Percentiles rank a stretch among this genome's conserved stretches.
These are phyloP conservation scores for Colletotrichum scovillei DNA, from an alignment of 2,329 filamentous ascomycete species.

Conservation along the genomic window DNA sequence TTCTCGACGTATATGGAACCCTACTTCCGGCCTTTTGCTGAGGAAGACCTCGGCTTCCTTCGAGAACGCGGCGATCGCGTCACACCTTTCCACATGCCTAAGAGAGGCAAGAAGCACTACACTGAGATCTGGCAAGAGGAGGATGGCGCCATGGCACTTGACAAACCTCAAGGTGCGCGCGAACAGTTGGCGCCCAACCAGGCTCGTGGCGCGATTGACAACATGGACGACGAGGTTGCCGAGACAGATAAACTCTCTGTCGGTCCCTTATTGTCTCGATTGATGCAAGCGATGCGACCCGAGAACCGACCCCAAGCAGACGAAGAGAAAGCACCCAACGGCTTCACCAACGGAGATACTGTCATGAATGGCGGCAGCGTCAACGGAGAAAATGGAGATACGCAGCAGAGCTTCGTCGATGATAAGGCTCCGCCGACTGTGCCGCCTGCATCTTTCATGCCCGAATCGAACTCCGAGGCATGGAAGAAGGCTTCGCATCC, in stretches of 20 bases:
- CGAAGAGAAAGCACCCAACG: slow-evolving; percentile 69
- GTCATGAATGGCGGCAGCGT: slow-evolving; percentile 58
- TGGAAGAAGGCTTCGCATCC: slow-evolving; percentile 83
- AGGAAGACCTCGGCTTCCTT: slow-evolving; percentile 94
- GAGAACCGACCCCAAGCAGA: slow-evolving; percentile 69
- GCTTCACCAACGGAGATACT: slow-evolving; percentile 65
- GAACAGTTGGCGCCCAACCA: slow-evolving; percentile 83
- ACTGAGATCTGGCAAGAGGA: slow-evolving; percentile 94
- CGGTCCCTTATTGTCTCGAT: slow-evolving; percentile 84
- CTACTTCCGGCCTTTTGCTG: slow-evolving; percentile 87
- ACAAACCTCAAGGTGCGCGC: slow-evolving; percentile 69
- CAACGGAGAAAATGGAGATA: slow-evolving; percentile 57
- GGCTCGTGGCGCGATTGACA: slow-evolving; percentile 85
- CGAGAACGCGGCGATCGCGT: slow-evolving; percentile 89
- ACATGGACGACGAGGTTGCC: slow-evolving; percentile 85
- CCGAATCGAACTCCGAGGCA: slow-evolving; percentile 78
- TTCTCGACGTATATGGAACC: slow-evolving; percentile 95
- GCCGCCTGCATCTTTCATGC: slow-evolving; percentile 82
- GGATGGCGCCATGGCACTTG: slow-evolving; percentile 82
- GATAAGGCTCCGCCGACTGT: slow-evolving; percentile 51
- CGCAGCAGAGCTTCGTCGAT: slow-evolving; percentile 44
- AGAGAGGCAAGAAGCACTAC: slow-evolving; percentile 86
- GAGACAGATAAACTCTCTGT: slow-evolving; percentile 92
- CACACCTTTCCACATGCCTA: slow-evolving; percentile 86
- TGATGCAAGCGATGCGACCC: slow-evolving; percentile 84